These are phyloP conservation scores for Naganishia friedmannii DNA, from an alignment of 768 basidiomycete species.

Conservation along the genomic window DNA sequence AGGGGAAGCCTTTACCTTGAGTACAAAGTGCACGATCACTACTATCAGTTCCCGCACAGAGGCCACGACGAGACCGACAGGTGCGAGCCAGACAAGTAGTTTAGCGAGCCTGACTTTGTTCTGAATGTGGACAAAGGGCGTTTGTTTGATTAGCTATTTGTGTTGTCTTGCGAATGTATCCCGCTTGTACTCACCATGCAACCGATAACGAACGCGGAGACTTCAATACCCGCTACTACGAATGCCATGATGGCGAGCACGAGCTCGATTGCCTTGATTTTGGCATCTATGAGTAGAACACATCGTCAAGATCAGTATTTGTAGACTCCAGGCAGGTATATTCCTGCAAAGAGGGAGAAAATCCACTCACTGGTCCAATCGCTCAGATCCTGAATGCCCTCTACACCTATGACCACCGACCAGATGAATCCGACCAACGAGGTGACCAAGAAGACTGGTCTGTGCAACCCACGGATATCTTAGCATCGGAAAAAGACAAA, in stretches of 20 bases:
- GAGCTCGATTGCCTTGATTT: conserved; percentile 34
- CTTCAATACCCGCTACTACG: conserved; percentile 38
- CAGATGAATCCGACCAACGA: conserved; percentile 42
- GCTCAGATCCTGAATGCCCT: conserved; percentile 30
- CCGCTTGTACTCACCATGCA: conserved; percentile 33
- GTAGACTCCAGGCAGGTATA: background rate
- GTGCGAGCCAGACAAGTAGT: conserved; percentile 38
- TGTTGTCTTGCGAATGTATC: too few relatives aligned
- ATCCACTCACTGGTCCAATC: conserved; percentile 32
- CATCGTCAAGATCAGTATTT: background rate
- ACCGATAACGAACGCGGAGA: conserved; percentile 36
- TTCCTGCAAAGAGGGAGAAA: background rate
- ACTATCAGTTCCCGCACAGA: conserved; percentile 24
- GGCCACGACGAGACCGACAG: conserved; percentile 40
- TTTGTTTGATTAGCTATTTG: background rate
- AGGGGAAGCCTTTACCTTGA: conserved; percentile 38
- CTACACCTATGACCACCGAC: conserved; percentile 40
- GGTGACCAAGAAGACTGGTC: conserved; percentile 35
- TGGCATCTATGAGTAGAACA: background rate
- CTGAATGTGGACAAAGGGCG: conserved; percentile 21
- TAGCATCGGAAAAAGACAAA: background rate
- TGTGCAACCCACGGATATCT: background rate
- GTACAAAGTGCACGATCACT: conserved; percentile 39
- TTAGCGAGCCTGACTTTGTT: conserved; percentile 37
- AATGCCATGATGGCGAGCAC: conserved; percentile 42